Base-by-base conservation (phyloP, 164 flowering plant species). In the Nelumbo lutea region DNA sequence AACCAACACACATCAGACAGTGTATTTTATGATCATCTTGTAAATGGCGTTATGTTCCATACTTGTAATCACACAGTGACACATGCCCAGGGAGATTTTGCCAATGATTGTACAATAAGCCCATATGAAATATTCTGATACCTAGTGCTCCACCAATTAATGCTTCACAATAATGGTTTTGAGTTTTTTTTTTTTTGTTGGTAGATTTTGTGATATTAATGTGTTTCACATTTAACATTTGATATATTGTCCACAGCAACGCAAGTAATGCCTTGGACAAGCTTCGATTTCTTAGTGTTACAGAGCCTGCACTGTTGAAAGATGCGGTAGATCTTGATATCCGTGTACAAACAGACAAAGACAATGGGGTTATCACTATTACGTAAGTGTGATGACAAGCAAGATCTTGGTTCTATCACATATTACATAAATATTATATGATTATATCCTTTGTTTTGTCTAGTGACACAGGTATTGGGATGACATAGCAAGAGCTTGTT, bases 251-350 rank as follows among this genome's bases (percentile, higher is more conserved):
- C 27, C 27, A 27, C 91, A 92, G 99, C 78, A 96, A 96, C 85
- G 98, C 99, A 73, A 95, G 99, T 81, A 97, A 95, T 85, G 99
- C 99, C 13, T 70, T 93, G 83, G 98, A 96, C 85, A 96, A 96
- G 84, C 80, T 96, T 74, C 82, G 97, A 42, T 92, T 85, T 81
- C 80, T 92, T 63, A 81, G 93, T 81, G 99, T 96, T 64, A 96
- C 97, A 4, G 83, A 93, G 48, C 85, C 93, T 56, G 82, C 67
- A 41, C 90, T 96, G 69, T 46, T 85, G 78, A 88, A 86, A 78
- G 98, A 83, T 51, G 85, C 82, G 0, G 82, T 50, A 75, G 98
- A 96, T 69, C 89, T 96, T 68, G 97, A 96, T 67, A 88, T 96
- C 52, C 98, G 93, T 50, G 86, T 96, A 55, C 91, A 93, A 68